Conservation (phyloP, 768 basidiomycete species). For the Tulasnella calospora region DNA sequence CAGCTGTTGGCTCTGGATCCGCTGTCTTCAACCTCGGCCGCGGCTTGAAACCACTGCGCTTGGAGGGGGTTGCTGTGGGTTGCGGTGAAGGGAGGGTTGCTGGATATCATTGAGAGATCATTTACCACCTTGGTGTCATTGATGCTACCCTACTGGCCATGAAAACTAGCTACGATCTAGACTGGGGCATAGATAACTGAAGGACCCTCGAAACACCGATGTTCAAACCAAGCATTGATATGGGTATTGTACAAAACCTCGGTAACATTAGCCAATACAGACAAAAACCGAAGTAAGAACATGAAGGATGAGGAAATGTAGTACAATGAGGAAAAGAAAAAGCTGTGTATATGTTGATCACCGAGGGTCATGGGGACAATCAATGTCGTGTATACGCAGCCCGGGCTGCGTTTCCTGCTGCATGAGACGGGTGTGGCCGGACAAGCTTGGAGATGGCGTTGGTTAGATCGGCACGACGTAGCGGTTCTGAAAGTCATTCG, state of each 20-base stretch:
- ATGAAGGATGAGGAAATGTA: background rate
- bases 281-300: background rate
- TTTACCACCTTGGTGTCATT: too few species aligned
- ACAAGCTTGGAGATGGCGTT: slow-evolving; percentile 77
- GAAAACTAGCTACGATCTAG: too few species aligned
- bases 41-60: too few species aligned
- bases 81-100: too few species aligned
- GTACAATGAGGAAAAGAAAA: background rate
- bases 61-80: too few species aligned
- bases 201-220: too few species aligned
- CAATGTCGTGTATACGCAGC: background rate
- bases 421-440: slow-evolving; percentile 8
- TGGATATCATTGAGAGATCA: too few species aligned
- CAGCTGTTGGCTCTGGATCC: too few species aligned
- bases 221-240: background rate
- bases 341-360: background rate
- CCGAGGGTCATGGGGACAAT: background rate
- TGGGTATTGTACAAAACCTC: background rate
- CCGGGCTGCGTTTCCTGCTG: background rate
- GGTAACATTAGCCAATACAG: background rate
- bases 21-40: too few species aligned
- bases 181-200: too few species aligned
- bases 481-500: slow-evolving; percentile 50
- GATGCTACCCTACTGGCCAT: too few species aligned
- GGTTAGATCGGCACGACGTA: slow-evolving; percentile 70